These are phyloP conservation scores for Aspergillus ellipticus DNA, from an alignment of 495 filamentous ascomycete species.

Conservation along the genomic window DNA sequence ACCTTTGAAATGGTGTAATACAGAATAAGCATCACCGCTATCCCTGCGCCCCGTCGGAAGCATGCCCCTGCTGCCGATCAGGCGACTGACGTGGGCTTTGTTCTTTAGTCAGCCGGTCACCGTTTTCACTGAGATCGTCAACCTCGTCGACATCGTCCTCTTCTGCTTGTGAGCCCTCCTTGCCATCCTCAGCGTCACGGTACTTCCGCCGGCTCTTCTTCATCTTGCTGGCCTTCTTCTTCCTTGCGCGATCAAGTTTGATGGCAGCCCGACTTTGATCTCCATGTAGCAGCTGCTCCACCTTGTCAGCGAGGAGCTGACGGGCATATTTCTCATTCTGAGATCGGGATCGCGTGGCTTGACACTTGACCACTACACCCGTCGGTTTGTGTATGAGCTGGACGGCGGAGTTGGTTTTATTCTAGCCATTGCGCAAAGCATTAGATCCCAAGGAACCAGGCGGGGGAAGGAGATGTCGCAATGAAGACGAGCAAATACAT, in stretches of 20 bases:
- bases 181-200: slow-evolving; percentile 43
- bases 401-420: slow-evolving; percentile 95
- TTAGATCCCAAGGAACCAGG: not conserved
- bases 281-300: slow-evolving; percentile 67
- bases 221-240: slow-evolving; percentile 60
- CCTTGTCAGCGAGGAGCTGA: slow-evolving; percentile 65
- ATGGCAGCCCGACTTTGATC: slow-evolving; percentile 53
- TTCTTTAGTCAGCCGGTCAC: slow-evolving; percentile 6
- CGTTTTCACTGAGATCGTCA: slow-evolving; percentile 33
- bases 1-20: too few relatives aligned
- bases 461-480: too few relatives aligned
- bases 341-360: slow-evolving; percentile 79
- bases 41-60: not conserved
- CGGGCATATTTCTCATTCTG: slow-evolving; percentile 91
- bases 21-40: not conserved
- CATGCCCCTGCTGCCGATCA: not conserved
- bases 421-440: slow-evolving; percentile 47
- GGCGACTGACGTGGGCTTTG: not conserved
- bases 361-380: slow-evolving; percentile 85
- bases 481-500: slow-evolving; percentile 9
- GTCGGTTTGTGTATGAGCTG: slow-evolving; percentile 88
- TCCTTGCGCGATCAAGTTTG: slow-evolving; percentile 51
- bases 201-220: slow-evolving; percentile 71
- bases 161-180: slow-evolving; percentile 41
- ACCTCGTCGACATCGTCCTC: slow-evolving; percentile 43